Evolutionary conservation across 75 land plant genomes (phyloP).

Genomic region (Azolla pinnata): DNA sequence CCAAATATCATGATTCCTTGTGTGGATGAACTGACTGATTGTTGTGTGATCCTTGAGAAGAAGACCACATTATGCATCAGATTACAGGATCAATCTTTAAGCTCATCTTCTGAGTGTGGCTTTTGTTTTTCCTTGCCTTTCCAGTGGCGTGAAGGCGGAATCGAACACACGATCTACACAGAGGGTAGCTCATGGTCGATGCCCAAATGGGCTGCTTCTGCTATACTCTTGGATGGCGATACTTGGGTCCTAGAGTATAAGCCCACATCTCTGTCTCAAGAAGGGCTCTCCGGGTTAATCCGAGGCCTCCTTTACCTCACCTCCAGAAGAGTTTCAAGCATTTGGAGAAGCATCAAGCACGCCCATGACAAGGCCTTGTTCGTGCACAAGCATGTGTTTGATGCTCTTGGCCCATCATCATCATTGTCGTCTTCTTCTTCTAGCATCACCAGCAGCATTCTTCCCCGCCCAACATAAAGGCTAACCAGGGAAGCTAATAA

Average conservation of each 20-base stretch:
- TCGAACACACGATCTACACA: slow-evolving; percentile 10
- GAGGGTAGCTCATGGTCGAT: slow-evolving; percentile 44
- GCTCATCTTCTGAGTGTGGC: not conserved
- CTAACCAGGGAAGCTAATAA: no score
- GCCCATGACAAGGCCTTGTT: not conserved
- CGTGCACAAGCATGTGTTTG: not conserved
- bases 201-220: slow-evolving; percentile 33
- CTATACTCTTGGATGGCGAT: slow-evolving; percentile 41
- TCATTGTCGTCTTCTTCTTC: no score
- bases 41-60: not conserved
- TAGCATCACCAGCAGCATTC: no score
- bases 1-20: no score
- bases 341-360: not conserved
- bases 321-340: not conserved
- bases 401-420: no score
- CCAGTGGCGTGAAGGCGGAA: slow-evolving; percentile 54
- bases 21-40: no score
- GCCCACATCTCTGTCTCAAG: not conserved
- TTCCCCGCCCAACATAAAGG: no score
- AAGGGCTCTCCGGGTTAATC: no score
- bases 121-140: not conserved
- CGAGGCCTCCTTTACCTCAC: not conserved
- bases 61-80: not conserved
- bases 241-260: slow-evolving; percentile 55
- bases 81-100: not conserved